These are phyloP conservation scores for Cadophora sp. DNA, from an alignment of 2,329 filamentous ascomycete genomes.

Conservation along the genomic window DNA sequence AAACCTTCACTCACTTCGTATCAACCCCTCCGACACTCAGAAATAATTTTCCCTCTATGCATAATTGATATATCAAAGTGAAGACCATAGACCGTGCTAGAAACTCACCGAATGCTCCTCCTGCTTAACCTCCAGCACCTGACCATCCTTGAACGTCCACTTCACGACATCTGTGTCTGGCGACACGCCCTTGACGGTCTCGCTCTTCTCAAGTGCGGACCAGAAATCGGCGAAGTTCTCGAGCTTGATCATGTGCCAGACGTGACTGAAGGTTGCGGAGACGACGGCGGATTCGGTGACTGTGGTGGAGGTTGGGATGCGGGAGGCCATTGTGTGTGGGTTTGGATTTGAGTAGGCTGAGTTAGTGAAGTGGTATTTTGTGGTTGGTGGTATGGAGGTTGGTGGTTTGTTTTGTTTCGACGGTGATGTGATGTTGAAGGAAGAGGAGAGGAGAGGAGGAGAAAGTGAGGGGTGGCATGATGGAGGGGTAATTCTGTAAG, in stretches of 20 bases:
- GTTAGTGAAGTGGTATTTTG: neutral
- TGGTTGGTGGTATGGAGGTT: no score
- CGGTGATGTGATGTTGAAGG: slow-evolving; percentile 3
- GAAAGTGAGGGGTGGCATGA: neutral
- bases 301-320: slow-evolving; percentile 70
- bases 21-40: no score
- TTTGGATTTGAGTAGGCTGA: neutral
- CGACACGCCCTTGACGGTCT: slow-evolving; percentile 67
- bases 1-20: neutral
- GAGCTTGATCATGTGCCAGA: slow-evolving; percentile 80
- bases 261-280: slow-evolving; percentile 66
- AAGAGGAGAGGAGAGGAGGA: neutral
- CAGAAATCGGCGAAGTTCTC: slow-evolving; percentile 73
- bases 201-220: slow-evolving; percentile 65
- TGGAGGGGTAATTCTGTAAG: slow-evolving; percentile 8
- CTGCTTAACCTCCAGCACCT: slow-evolving; percentile 74
- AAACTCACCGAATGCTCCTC: slow-evolving; percentile 72
- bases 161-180: slow-evolving; percentile 71
- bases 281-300: slow-evolving; percentile 73
- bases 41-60: neutral
- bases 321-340: slow-evolving; percentile 25
- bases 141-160: slow-evolving; percentile 76
- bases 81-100: neutral
- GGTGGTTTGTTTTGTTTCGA: neutral
- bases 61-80: neutral